These are phyloP conservation scores for Thalassiosira profunda DNA, from an alignment of 108 stramenopile species.

Conservation along the genomic window DNA sequence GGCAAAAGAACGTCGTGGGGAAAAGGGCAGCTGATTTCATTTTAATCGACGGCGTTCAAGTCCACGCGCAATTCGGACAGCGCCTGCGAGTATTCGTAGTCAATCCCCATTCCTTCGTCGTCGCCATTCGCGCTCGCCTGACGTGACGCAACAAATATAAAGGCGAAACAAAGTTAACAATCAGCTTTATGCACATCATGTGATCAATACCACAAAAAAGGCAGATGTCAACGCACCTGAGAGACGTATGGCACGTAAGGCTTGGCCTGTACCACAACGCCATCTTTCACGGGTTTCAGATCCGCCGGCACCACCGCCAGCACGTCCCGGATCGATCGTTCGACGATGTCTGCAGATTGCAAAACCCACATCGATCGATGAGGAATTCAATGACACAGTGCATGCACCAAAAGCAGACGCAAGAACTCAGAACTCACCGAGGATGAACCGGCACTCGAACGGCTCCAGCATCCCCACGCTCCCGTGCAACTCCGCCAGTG, in stretches of 20 bases:
- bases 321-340: conserved; percentile 83
- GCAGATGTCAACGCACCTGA: conserved; percentile 16
- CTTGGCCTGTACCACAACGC: conserved; percentile 34
- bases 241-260: conserved; percentile 49
- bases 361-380: background rate
- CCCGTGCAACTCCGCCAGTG: conserved; percentile 77
- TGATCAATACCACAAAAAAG: background rate
- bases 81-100: conserved; percentile 43
- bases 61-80: conserved; percentile 34
- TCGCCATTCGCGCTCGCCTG: conserved; percentile 16
- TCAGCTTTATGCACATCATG: background rate
- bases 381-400: background rate
- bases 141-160: background rate
- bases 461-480: conserved; percentile 86
- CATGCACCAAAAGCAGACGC: background rate
- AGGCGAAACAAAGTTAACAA: background rate
- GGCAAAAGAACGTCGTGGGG: too few relatives aligned
- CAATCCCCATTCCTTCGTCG: conserved; percentile 32
- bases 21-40: too few relatives aligned
- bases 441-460: conserved; percentile 73
- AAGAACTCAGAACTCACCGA: conserved; percentile 19
- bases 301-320: conserved; percentile 54
- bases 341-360: conserved; percentile 62
- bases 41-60: too few relatives aligned
- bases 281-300: conserved; percentile 24